Base-by-base conservation (phyloP, 805 yeast genomes). In the Cyberlindnera petersonii region DNA sequence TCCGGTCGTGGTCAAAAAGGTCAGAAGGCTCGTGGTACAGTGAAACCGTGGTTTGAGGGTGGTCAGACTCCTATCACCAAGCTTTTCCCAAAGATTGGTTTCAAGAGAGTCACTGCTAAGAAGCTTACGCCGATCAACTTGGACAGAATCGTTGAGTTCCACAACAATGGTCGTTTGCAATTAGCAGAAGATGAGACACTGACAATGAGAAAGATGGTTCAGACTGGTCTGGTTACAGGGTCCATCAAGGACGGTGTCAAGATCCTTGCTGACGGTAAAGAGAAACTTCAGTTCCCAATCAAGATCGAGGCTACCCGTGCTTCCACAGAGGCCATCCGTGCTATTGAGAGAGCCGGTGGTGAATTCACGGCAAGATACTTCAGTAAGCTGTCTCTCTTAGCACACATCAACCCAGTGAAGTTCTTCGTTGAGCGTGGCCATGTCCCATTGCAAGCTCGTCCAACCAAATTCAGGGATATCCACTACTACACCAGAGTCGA, bases 1-100 rank as follows among this genome's bases (percentile, higher is more conserved):
- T 79, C 97, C 6, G 95, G 96, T 34, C 75, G 98, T 62, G 98
- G 98, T 71, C 95, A 86, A 57, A 93, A 93, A 68, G 98, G 98
- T 77, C 98, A 91, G 62, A 91, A 91, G 67, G 96, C 98, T 9
- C 78, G 98, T 65, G 85, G 91, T 26, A 76, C 81, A 29, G 91
- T 91, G 22, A 91, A 88, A 40, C 77, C 83, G 43, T 86, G 95
- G 91, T 87, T 91, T 60, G 98, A 93, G 70, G 98, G 98, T 77
- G 98, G 98, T 60, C 98, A 93, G 61, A 93, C 98, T 2, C 98
- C 97, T 19, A 82, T 58, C 78, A 79, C 62, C 75, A 84, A 63
- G 67, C 84, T 50, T 79, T 86, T 64, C 95, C 97, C 50, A 35
- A 91, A 91, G 59, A 69, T 82, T 44, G 98, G 98, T 8, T 88